Percentiles rank a stretch among this genome's conserved stretches.
These are phyloP conservation scores for Phytophthora lateralis DNA, from an alignment of 352 stramenopile species.

Conservation along the genomic window DNA sequence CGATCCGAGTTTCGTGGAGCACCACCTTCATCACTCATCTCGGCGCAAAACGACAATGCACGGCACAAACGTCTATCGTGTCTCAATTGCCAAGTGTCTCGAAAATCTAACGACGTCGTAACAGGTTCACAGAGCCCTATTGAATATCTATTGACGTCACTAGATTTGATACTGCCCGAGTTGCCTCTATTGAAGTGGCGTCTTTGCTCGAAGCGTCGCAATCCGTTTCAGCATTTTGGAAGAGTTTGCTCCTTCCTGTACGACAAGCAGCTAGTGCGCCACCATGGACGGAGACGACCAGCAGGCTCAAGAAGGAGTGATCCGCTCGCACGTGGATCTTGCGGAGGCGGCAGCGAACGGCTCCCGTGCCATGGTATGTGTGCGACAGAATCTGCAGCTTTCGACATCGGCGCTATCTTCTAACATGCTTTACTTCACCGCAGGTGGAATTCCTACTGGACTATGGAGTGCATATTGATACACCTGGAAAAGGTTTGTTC, in stretches of 20 bases:
- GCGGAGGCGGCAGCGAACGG: constrained; percentile 68
- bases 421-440: not conserved
- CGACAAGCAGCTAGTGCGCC: constrained; percentile 1
- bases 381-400: not conserved
- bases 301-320: constrained; percentile 47
- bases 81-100: constrained; percentile 65
- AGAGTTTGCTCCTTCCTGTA: not conserved
- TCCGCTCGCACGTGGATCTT: constrained; percentile 68
- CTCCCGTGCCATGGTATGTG: constrained; percentile 56
- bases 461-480: constrained; percentile 53
- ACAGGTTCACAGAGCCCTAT: not conserved
- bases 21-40: constrained; percentile 68
- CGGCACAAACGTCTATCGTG: constrained; percentile 66
- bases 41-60: constrained; percentile 73
- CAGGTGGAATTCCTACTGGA: constrained; percentile 71
- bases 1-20: constrained; percentile 83
- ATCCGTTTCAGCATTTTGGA: constrained; percentile 22
- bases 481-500: constrained; percentile 48
- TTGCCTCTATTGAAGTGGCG: not conserved
- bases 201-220: constrained; percentile 20
- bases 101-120: constrained; percentile 52
- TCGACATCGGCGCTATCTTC: not conserved
- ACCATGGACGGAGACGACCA: constrained; percentile 41
- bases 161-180: not conserved
- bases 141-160: constrained; percentile 16